Conservation (phyloP, 371 early-diverging fungal species). For the Zopfochytrium polystomum region DNA sequence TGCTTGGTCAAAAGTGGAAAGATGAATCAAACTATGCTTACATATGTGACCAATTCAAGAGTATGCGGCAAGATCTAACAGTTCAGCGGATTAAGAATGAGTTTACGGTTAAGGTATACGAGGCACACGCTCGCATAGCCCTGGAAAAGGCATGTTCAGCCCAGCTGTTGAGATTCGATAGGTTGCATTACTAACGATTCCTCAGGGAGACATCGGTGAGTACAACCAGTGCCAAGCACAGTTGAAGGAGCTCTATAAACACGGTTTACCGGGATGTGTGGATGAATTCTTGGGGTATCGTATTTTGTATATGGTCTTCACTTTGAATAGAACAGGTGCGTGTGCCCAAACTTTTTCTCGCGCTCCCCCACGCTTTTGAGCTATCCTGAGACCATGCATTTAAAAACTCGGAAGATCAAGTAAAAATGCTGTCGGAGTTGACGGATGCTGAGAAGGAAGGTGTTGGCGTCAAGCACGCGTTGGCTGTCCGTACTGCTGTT, state of each 20-base stretch:
- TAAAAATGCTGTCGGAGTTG: constrained; percentile 64
- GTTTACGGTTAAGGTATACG: constrained; percentile 92
- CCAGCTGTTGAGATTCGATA: constrained; percentile 1
- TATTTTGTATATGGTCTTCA: constrained; percentile 82
- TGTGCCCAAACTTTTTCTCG: constrained; percentile 1
- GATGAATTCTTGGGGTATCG: constrained; percentile 88
- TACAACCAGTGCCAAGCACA: constrained; percentile 96
- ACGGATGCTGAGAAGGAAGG: constrained; percentile 58
- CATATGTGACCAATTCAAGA: constrained; percentile 93
- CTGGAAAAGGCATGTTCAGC: constrained; percentile 68
- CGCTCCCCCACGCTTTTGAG: too few relatives aligned
- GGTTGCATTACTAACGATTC: neutral
- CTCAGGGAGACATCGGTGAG: constrained; percentile 87
- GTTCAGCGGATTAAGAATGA: constrained; percentile 89
- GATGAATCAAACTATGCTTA: constrained; percentile 80
- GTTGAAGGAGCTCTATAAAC: constrained; percentile 74
- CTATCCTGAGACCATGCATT: neutral
- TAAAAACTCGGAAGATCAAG: constrained; percentile 59
- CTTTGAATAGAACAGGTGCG: constrained; percentile 77
- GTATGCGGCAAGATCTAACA: constrained; percentile 91
- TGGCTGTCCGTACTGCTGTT: constrained; percentile 74
- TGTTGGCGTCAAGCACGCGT: constrained; percentile 69
- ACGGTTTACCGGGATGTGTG: constrained; percentile 53
- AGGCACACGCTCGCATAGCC: constrained; percentile 90
- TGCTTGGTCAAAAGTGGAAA: constrained; percentile 74